phyloP scores from a whole-genome alignment of 2,329 filamentous ascomycete species.

The Beauveria varroae region DNA sequence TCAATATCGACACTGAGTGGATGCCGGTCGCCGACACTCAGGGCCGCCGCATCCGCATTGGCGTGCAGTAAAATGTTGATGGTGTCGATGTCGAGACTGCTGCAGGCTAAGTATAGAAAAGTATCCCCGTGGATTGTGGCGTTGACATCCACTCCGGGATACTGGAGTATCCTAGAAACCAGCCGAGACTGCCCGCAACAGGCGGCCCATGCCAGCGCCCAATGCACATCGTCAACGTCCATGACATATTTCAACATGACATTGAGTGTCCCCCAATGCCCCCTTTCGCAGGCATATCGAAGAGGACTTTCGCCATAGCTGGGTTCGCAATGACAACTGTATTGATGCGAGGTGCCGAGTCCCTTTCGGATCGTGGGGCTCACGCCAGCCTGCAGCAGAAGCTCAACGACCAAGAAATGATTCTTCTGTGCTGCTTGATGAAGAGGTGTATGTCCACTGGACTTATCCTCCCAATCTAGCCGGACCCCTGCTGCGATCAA shows the following conservation, averaged over 20 bases:
- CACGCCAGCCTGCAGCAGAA: constrained; percentile 15
- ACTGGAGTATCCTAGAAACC: not conserved
- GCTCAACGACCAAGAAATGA: constrained; percentile 8
- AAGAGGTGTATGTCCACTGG: not conserved
- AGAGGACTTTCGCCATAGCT: not conserved
- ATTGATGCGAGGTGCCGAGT: too few species aligned
- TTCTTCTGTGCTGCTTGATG: not conserved
- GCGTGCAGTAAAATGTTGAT: not conserved
- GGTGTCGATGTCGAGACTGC: not conserved
- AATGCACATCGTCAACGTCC: not conserved
- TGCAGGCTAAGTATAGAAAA: not conserved
- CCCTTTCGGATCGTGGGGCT: not conserved
- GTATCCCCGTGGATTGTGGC: not conserved
- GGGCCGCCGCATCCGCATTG: constrained; percentile 20
- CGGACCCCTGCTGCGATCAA: not conserved
- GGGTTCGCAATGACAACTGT: not conserved
- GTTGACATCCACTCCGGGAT: not conserved
- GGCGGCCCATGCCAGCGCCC: constrained; percentile 4
- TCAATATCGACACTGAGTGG: not conserved
- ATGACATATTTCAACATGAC: not conserved
- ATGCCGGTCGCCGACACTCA: not conserved
- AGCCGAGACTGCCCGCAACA: not conserved
- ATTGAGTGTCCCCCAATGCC: not conserved
- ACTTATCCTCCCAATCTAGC: not conserved
- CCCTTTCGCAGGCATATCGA: not conserved